Percentiles rank a stretch among this genome's conserved stretches.
Conservation (phyloP, 306 rosid genomes). For the Medicago ruthenica region DNA sequence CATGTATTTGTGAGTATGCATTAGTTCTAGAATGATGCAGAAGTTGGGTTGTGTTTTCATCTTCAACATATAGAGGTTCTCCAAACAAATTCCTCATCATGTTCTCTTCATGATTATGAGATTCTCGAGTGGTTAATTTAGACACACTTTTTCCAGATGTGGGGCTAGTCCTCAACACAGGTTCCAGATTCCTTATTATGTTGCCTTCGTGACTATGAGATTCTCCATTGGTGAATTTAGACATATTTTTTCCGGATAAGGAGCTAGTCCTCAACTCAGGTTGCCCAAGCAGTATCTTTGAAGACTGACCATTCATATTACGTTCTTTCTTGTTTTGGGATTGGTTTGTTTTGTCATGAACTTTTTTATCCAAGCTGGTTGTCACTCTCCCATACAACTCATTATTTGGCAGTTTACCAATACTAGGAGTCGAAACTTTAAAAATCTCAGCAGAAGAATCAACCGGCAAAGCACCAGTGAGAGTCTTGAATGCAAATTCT, state of each 20-base stretch:
- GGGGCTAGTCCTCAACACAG: slow-evolving; percentile 48
- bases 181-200: slow-evolving; percentile 43
- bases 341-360: slow-evolving; percentile 46
- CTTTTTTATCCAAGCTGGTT: slow-evolving; percentile 45
- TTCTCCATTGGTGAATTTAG: slow-evolving; percentile 35
- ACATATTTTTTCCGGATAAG: slow-evolving; percentile 46
- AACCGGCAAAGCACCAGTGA: slow-evolving; percentile 80
- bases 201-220: slow-evolving; percentile 35
- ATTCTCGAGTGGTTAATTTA: slow-evolving; percentile 26
- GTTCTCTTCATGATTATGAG: slow-evolving; percentile 37
- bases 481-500: slow-evolving; percentile 91
- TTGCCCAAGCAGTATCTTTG: slow-evolving; percentile 52
- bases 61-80: slow-evolving; percentile 42
- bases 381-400: slow-evolving; percentile 46
- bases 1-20: slow-evolving; percentile 25
- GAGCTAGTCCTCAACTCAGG: slow-evolving; percentile 51
- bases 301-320: slow-evolving; percentile 46
- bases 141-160: slow-evolving; percentile 10
- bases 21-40: slow-evolving; percentile 32
- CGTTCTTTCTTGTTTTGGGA: slow-evolving; percentile 52
- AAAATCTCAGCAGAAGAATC: slow-evolving; percentile 54
- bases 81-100: slow-evolving; percentile 36
- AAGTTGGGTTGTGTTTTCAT: slow-evolving; percentile 27
- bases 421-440: slow-evolving; percentile 44
- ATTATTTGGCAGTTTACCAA: slow-evolving; percentile 45